Conservation (phyloP, 73 alveolate genomes). For the Stentor coeruleus region DNA sequence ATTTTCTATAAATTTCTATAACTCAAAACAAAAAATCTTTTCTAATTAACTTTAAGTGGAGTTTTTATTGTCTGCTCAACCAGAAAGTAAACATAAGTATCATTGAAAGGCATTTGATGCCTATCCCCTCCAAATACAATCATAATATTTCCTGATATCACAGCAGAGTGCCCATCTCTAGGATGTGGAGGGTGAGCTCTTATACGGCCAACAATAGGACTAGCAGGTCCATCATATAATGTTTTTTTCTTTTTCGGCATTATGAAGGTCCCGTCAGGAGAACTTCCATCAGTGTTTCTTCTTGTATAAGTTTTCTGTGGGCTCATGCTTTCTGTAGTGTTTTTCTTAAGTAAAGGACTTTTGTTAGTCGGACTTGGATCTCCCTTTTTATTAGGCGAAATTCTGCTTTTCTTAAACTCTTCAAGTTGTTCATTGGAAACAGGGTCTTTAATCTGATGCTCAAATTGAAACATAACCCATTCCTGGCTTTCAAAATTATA, state of each 20-base stretch:
- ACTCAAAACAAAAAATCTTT: not conserved
- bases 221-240: conserved; percentile 27
- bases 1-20: too few species aligned
- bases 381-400: not conserved
- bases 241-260: conserved; percentile 29
- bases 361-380: conserved; percentile 27
- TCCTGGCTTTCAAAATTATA: conserved; percentile 36
- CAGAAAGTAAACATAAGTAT: conserved; percentile 66
- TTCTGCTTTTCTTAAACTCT: conserved; percentile 48
- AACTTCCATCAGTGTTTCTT: conserved; percentile 4
- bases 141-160: conserved; percentile 5
- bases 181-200: conserved; percentile 38
- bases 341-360: conserved; percentile 26
- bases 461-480: conserved; percentile 50
- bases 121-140: conserved; percentile 62
- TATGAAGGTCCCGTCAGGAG: conserved; percentile 49
- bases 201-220: conserved; percentile 39
- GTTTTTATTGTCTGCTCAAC: conserved; percentile 6
- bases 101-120: conserved; percentile 97
- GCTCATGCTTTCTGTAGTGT: conserved; percentile 1
- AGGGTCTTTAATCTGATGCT: conserved; percentile 63
- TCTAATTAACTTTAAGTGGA: not conserved
- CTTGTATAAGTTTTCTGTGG: conserved; percentile 24
- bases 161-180: conserved; percentile 28
- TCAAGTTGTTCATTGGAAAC: conserved; percentile 67